Base-by-base conservation (phyloP, 176 grass and related monocot species). In the Tillandsia leiboldiana region DNA sequence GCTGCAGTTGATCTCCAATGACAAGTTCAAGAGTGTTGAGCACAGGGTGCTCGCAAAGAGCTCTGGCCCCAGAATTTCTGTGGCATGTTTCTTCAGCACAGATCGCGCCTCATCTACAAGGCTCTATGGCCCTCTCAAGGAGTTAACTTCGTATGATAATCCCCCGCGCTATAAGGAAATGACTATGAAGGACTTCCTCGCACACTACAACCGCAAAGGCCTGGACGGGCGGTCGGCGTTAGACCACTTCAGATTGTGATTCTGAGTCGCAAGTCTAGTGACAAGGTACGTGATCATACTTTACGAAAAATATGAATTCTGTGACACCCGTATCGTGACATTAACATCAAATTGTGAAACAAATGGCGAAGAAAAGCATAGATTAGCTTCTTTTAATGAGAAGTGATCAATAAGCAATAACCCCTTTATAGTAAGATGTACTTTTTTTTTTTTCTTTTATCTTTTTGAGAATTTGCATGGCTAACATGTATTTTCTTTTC, bases 21-120 rank as follows among this genome's bases (percentile, higher is more conserved):
- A 81, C 14, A 73, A 53, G 49, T 72, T 87, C 23, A 84, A 50
- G 72, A 87, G 88, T 62, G 81, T 79, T 48, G 78, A 91, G 70
- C 88, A 91, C 68, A 79, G 77, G 65, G 88, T 91, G 66, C 12
- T 91, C 24, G 73, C 84, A n/a, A 81, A 68, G 54, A 76, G 50
- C 15, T 50, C 11, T n/a, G 33, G 18, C 14, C 77, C 77, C 0
- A 71, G 88, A 50, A 53, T 76, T n/a, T 91, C 84, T 1, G 84
- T 81, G 51, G 84, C 84, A 8, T 76, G 74, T 50, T 84, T 84
- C 84, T 87, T 81, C 33, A 78, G 26, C n/a, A 67, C 72, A 3
- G 4, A 63, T 53, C 15, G 52, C 7, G 28, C 63, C 27, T 22
- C 26, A 52, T 54, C 50, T 29, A 24, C 42, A 26, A 75, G 52